Percentiles rank a stretch among this genome's conserved stretches.
Conservation (phyloP, 129 eudicot genomes). For the Tagetes erecta region DNA sequence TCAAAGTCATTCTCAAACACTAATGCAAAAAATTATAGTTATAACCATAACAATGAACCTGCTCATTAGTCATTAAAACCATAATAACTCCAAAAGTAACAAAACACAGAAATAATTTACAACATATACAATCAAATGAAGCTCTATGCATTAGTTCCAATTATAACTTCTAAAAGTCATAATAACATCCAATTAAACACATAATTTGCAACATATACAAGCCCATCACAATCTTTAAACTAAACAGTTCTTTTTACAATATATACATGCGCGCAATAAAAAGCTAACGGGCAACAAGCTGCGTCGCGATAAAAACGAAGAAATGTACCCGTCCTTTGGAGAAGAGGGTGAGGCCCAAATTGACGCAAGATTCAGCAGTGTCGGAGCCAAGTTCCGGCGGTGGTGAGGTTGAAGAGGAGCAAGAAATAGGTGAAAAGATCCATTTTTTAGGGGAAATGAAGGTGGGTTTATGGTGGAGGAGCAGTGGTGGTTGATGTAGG, state of each 20-base stretch:
- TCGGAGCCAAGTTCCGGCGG: slow-evolving; percentile 46
- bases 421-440: slow-evolving; percentile 32
- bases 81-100: not conserved
- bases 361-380: slow-evolving; percentile 85
- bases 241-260: not conserved
- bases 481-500: slow-evolving; percentile 6
- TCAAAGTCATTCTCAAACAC: not conserved
- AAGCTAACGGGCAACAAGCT: too few species aligned
- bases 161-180: too few species aligned
- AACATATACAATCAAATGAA: not conserved
- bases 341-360: slow-evolving; percentile 80
- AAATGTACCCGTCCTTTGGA: slow-evolving; percentile 75
- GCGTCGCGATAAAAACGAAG: not conserved
- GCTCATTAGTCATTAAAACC: not conserved
- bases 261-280: too few species aligned
- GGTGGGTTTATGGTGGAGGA: slow-evolving; percentile 25
- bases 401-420: slow-evolving; percentile 61
- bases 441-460: slow-evolving; percentile 23
- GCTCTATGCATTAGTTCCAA: too few species aligned
- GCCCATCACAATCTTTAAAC: not conserved
- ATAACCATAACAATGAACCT: not conserved
- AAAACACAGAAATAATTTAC: not conserved
- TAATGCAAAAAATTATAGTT: not conserved
- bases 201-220: not conserved
- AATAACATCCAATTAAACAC: too few species aligned